phyloP scores from a whole-genome alignment of 2,329 filamentous ascomycete species.

The Phyllosticta citriasiana region DNA sequence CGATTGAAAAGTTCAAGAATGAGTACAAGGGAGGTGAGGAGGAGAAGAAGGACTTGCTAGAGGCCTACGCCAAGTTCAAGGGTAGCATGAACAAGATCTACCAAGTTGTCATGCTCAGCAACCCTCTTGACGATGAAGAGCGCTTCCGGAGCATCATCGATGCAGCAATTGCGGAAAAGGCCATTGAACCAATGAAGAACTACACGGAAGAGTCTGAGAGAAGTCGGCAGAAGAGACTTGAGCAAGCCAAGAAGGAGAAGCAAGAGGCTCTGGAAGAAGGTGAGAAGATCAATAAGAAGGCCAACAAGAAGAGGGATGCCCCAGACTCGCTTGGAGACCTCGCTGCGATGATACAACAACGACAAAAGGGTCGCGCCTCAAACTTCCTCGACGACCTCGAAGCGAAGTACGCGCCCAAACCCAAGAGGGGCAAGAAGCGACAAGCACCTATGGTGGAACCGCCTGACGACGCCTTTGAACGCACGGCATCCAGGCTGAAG shows the following conservation, averaged over 20 bases:
- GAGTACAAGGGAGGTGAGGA: conserved; percentile 81
- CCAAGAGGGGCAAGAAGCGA: conserved; percentile 38
- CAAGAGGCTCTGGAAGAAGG: conserved; percentile 51
- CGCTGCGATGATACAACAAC: conserved; percentile 27
- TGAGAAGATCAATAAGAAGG: conserved; percentile 55
- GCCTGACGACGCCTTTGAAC: conserved; percentile 51
- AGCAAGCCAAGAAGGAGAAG: conserved; percentile 56
- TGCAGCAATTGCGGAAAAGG: conserved; percentile 60
- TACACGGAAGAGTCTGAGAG: conserved; percentile 54
- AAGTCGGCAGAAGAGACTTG: conserved; percentile 46
- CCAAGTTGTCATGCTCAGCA: conserved; percentile 75
- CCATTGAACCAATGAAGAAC: conserved; percentile 54
- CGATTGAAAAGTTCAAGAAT: conserved; percentile 64
- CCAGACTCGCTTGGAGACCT: conserved; percentile 24
- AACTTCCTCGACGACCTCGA: conserved; percentile 27
- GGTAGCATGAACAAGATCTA: conserved; percentile 73
- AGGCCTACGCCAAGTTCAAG: conserved; percentile 60
- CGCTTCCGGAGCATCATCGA: conserved; percentile 75
- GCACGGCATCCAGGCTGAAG: conserved; percentile 20
- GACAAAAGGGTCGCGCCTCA: conserved; percentile 24
- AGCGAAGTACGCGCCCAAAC: conserved; percentile 25
- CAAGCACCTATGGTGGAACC: conserved; percentile 40
- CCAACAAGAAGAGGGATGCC: conserved; percentile 20
- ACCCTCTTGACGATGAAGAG: conserved; percentile 74
- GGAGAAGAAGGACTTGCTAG: conserved; percentile 67